Conservation (phyloP, 1,284 basidiomycete genomes). For the Phenoliferia sp. region DNA sequence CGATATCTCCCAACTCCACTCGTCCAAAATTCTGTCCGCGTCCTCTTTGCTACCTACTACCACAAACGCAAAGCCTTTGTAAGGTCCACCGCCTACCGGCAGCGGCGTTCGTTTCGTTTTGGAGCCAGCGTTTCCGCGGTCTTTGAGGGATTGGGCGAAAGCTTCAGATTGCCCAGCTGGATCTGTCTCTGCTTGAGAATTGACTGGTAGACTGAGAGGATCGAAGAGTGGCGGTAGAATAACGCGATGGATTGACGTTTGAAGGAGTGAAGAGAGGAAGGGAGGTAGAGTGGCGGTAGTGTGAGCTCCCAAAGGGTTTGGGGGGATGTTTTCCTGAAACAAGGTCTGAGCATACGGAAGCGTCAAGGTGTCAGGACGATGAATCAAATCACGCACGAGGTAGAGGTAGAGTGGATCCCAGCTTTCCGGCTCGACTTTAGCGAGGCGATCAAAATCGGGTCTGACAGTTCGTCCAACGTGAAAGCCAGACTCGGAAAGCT, state of each 20-base stretch:
- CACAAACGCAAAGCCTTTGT: conserved; percentile 34
- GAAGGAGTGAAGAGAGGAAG: conserved; percentile 17
- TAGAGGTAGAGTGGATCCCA: conserved; percentile 29
- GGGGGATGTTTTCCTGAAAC: conserved; percentile 25
- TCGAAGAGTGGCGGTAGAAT: conserved; percentile 24
- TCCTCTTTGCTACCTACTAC: conserved; percentile 19
- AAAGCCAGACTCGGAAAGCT: conserved; percentile 30
- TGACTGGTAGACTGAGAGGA: conserved; percentile 4
- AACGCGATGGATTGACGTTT: conserved; percentile 11
- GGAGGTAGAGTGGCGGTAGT: conserved; percentile 1
- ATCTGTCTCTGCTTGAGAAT: background rate
- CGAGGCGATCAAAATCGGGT: conserved; percentile 16
- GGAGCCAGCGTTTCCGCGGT: background rate
- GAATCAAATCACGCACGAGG: conserved; percentile 8
- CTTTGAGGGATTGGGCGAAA: conserved; percentile 2
- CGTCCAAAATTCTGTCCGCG: conserved; percentile 5
- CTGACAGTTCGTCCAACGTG: conserved; percentile 13
- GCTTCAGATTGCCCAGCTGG: conserved; percentile 6
- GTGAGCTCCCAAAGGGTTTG: background rate
- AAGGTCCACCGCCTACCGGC: conserved; percentile 33
- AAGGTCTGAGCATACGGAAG: too few species aligned
- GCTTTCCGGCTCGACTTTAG: conserved; percentile 9
- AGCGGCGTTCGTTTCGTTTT: conserved; percentile 10
- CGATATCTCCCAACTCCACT: conserved; percentile 23
- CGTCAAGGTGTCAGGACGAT: too few species aligned